Conservation (phyloP, 179 eudicot species). For the Pouteria campechiana region DNA sequence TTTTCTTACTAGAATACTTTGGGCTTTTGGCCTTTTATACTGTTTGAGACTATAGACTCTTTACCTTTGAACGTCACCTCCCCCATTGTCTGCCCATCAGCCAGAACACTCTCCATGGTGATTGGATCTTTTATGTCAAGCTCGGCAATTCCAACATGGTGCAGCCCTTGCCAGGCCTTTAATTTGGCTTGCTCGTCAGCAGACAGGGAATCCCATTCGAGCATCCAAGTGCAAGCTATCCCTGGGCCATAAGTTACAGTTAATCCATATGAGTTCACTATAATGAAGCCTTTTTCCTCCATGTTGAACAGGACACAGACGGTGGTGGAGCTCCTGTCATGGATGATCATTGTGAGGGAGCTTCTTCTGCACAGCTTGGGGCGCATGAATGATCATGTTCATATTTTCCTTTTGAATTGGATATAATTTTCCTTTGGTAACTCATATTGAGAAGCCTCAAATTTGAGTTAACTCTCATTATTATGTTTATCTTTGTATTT, state of each 20-base stretch:
- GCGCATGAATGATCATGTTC: too few relatives aligned
- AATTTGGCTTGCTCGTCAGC: conserved; percentile 5
- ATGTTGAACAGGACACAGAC: conserved; percentile 10
- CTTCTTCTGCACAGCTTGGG: too few relatives aligned
- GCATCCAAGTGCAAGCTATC: conserved; percentile 16
- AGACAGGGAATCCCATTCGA: conserved; percentile 15
- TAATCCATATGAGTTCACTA: conserved; percentile 16
- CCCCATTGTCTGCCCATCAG: conserved; percentile 21
- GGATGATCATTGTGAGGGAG: too few relatives aligned
- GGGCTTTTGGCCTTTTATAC: too few relatives aligned
- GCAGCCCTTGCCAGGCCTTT: conserved; percentile 16
- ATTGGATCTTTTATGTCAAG: conserved; percentile 13
- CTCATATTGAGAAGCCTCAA: too few relatives aligned
- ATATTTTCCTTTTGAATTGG: too few relatives aligned
- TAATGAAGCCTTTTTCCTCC: conserved; percentile 18
- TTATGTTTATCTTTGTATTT: too few relatives aligned
- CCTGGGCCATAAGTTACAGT: conserved; percentile 19
- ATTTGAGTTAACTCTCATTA: too few relatives aligned
- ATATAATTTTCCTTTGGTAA: too few relatives aligned
- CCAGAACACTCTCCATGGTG: conserved; percentile 21
- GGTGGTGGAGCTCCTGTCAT: conserved; percentile 19
- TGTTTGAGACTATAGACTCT: too few relatives aligned
- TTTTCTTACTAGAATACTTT: too few relatives aligned
- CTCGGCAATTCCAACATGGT: conserved; percentile 15
- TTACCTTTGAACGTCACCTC: conserved; percentile 30